Conservation (phyloP, 352 stramenopile genomes). For the Globisporangium iwayamae region DNA sequence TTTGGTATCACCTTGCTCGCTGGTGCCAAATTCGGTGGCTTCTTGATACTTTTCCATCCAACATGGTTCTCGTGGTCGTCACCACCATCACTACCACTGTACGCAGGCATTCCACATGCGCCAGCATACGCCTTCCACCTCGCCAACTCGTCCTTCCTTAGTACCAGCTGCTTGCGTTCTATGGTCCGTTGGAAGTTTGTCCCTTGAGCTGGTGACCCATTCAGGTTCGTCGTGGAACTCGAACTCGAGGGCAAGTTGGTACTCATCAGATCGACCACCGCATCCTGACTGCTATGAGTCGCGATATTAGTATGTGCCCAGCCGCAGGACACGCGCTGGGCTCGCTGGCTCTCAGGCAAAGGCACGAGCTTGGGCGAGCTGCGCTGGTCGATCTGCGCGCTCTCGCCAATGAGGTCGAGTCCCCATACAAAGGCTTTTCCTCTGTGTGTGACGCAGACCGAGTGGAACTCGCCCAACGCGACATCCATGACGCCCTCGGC, state of each 20-base stretch:
- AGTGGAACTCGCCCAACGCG: constrained; percentile 70
- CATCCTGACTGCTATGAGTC: constrained; percentile 23
- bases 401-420: constrained; percentile 49
- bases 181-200: constrained; percentile 14
- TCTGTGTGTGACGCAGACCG: constrained; percentile 42
- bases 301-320: constrained; percentile 69
- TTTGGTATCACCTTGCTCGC: neutral
- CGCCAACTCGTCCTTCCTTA: constrained; percentile 7
- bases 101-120: constrained; percentile 2
- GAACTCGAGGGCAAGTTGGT: neutral
- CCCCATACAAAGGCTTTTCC: constrained; percentile 60
- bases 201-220: neutral
- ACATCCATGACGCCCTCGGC: constrained; percentile 52
- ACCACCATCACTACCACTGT: no score
- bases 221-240: neutral
- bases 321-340: constrained; percentile 48
- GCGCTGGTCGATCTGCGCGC: constrained; percentile 34
- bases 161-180: constrained; percentile 12
- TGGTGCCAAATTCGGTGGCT: constrained; percentile 1
- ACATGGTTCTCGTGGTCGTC: neutral
- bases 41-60: neutral
- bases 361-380: constrained; percentile 26
- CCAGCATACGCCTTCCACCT: constrained; percentile 6
- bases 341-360: constrained; percentile 35
- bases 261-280: neutral